phyloP scores from a whole-genome alignment of 2,329 filamentous ascomycete genomes.

The Claviceps sp. region DNA sequence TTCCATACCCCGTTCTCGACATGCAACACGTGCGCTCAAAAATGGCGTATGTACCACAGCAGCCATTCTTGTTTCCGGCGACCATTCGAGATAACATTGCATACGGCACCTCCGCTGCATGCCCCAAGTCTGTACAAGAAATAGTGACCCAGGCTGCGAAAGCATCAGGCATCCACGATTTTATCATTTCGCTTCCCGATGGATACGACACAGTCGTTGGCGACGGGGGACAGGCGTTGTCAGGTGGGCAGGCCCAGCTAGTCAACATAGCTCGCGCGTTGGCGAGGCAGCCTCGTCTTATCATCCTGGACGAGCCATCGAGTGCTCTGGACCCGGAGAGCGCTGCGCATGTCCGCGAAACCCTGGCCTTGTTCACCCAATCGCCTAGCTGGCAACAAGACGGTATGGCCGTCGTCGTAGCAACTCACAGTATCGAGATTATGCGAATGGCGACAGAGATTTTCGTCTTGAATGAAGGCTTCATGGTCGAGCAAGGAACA shows the following conservation, averaged over 20 bases:
- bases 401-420: constrained; percentile 58
- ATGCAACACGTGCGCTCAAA: constrained; percentile 44
- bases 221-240: constrained; percentile 60
- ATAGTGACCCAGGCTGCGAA: constrained; percentile 39
- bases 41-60: constrained; percentile 57
- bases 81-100: constrained; percentile 69
- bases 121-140: constrained; percentile 29
- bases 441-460: constrained; percentile 68
- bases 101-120: constrained; percentile 55
- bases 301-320: constrained; percentile 81
- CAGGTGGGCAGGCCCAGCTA: constrained; percentile 72
- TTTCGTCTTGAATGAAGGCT: constrained; percentile 55
- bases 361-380: constrained; percentile 41
- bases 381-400: constrained; percentile 5
- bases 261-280: constrained; percentile 72
- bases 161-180: constrained; percentile 58
- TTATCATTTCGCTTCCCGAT: constrained; percentile 54
- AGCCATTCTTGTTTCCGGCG: constrained; percentile 63
- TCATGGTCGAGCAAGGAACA: constrained; percentile 52
- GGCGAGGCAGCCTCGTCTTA: constrained; percentile 52
- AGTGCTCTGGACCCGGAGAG: constrained; percentile 62
- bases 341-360: constrained; percentile 49
- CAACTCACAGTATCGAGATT: constrained; percentile 76
- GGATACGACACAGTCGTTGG: constrained; percentile 54
- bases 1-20: constrained; percentile 45